Evolutionary conservation across 768 basidiomycete genomes (phyloP), one percentile per base, ranked within the genome.

Genomic region (Multifurca ochricompacta): DNA sequence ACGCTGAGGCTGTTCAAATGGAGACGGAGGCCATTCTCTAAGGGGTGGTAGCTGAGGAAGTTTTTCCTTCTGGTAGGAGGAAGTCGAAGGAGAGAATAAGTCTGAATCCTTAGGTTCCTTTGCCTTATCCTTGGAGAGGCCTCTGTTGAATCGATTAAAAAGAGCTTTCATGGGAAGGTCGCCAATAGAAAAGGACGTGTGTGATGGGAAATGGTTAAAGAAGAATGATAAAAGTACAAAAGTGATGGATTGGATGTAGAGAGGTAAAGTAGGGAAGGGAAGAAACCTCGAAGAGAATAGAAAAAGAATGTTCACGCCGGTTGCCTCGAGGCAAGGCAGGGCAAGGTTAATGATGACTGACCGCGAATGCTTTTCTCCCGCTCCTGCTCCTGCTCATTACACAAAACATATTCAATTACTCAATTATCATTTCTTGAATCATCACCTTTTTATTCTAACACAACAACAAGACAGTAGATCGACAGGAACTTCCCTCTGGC

Each of bases 401-500:
- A 86, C 86, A 50, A 88, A 87, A 70, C 80, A 87, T 55, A 35
- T 81, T 21, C 66, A 71, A 19, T 51, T 69, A 32, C 77, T 87
- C 51, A n/a, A 45, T 6, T 75, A 77, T 63, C 65, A 72, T n/a
- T 72, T 78, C 71, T 58, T 61, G 42, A 10, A 48, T 18, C 55
- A 60, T 49, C 55, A 60, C 50, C 42, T 62, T 14, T 83, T 87
- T 59, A 54, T 61, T 19, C 75, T 88, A 48, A n/a, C 65, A 2
- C 85, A 87, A 70, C 71, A 65, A 40, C 72, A 79, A 66, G 75
- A 86, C 62, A 82, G 85, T 37, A 62, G 68, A 14, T 79, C 83
- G 23, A 91, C 87, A 55, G 91, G 91, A 16, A 91, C 88, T 3
- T 80, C 86, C 2, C 79, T 92, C 47, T 92, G 91, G 91, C 80